Evolutionary conservation across 768 basidiomycete species (phyloP), one percentile per base, ranked within the genome.

Genomic region (Boletus insuetus): DNA sequence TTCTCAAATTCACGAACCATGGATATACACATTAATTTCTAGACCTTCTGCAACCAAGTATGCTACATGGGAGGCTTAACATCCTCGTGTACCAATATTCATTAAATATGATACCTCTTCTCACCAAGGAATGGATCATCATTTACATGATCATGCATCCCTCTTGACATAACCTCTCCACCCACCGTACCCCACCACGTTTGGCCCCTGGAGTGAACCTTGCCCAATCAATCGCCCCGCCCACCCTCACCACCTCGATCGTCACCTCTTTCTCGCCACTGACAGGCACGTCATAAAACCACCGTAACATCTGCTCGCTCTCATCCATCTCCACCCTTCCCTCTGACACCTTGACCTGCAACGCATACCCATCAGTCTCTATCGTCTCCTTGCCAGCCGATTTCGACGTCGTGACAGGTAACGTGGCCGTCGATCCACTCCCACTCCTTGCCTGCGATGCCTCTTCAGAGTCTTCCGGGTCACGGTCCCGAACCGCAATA

Each of bases 301-400:
- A 86, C 51, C 68, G 70, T 42, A 87, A 63, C n/a, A 60, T 73
- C 67, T 84, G 81, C 13, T 78, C 80, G 9, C 73, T 70, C 3
- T 80, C 81, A 13, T 76, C 72, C 16, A 82, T 63, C 45, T 75
- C 76, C 64, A 75, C 79, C 17, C 73, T 60, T 0, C 85, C 85
- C 10, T 73, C 75, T 1, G 79, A 78, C 4, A 76, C 73, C 43
- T 70, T 59, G 38, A 83, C 79, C 7, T 72, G 60, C 6, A 81
- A 63, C 48, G 75, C 74, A 54, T 83, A 73, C 37, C 58, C 50
- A 4, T 58, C 59, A 20, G 61, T 62, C 46, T 51, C 46, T 11
- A 72, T 51, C 31, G 2, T 31, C 32, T 57, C 61, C 20, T 49
- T 43, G 4, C 43, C 52, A 11, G 42, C 39, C 32, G 40, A 51